Evolutionary conservation across 306 rosid genomes (phyloP), one percentile per base, ranked within the genome.

Genomic region (Clitoria ternatea): DNA sequence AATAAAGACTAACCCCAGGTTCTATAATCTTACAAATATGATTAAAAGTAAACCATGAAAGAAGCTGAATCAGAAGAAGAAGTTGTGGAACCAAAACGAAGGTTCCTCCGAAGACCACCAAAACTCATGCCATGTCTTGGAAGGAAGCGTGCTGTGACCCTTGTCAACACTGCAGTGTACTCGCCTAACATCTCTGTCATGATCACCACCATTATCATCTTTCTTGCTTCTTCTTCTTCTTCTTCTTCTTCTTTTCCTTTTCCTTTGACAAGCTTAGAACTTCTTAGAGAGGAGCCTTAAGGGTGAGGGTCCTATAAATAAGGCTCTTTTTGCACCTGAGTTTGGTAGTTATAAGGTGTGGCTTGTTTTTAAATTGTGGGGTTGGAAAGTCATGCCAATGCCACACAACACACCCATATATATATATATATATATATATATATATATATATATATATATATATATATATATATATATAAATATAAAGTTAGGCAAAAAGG

Each of bases 131-230:
- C 60, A 4, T 47, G 83, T 53, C 63, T 75, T 0, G 81, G 72
- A 35, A 81, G 62, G 33, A 87, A 17, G 17, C 74, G 76, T 64
- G 81, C 80, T 7, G 82, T 77, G 18, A 68, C 77, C 22, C 83
- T 78, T 18, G 79, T 78, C 49, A 90, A 63, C 37, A 47, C 82
- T 23, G 79, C 79, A 0, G 83, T 81, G 77, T 85, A 86, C 36
- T 79, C 84, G n/a, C 61, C 83, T 15, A 90, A 61, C 33, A 90
- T 79, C 85, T 84, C 82, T 27, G 88, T 83, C 76, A 81, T 69
- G 0, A 61, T 42, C 66, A 71, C 89, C 73, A 81, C 88, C 88
- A 82, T 81, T 63, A 88, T 84, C 96, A 90, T 89, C 78, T 80
- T 83, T 63, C 73, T 19, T 75, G 45, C 67, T 48, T 29, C 10